These are phyloP conservation scores for Paraphaeosphaeria sporulosa DNA, from an alignment of 2,329 filamentous ascomycete genomes.

Conservation along the genomic window DNA sequence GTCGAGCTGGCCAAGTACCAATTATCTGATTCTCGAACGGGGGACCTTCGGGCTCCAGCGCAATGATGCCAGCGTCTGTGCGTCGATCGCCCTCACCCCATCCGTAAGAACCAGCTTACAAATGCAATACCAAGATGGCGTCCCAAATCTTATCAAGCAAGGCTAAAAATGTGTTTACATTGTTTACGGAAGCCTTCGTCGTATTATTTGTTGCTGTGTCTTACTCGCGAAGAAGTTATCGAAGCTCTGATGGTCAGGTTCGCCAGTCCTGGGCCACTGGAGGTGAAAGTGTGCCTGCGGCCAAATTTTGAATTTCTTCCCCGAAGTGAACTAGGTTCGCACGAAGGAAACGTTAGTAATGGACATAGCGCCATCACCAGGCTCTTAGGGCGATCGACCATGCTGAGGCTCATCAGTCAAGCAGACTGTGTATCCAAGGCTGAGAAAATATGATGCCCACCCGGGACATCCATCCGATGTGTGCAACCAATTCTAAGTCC, in stretches of 20 bases:
- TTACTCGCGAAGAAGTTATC: conserved; percentile 53
- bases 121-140: conserved; percentile 51
- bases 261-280: conserved; percentile 46
- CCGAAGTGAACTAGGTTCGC: conserved; percentile 14
- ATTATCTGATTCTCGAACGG: conserved; percentile 50
- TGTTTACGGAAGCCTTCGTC: not conserved
- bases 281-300: conserved; percentile 39
- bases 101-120: conserved; percentile 57
- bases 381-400: conserved; percentile 52
- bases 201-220: conserved; percentile 4
- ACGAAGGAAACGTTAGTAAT: conserved; percentile 6
- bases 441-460: conserved; percentile 57
- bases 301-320: conserved; percentile 11
- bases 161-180: not conserved
- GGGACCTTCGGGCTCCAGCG: conserved; percentile 62
- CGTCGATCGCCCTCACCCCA: conserved; percentile 56
- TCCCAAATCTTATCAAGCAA: conserved; percentile 51
- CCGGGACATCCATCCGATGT: conserved; percentile 61
- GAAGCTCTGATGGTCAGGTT: conserved; percentile 55
- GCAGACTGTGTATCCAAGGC: conserved; percentile 57
- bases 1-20: conserved; percentile 25
- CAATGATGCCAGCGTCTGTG: conserved; percentile 57
- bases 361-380: conserved; percentile 1
- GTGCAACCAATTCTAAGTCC: conserved; percentile 35
- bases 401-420: conserved; percentile 56